Evolutionary conservation across 1,139 yeast genomes (phyloP).

Genomic region (Scheffersomyces segobiensis): DNA sequence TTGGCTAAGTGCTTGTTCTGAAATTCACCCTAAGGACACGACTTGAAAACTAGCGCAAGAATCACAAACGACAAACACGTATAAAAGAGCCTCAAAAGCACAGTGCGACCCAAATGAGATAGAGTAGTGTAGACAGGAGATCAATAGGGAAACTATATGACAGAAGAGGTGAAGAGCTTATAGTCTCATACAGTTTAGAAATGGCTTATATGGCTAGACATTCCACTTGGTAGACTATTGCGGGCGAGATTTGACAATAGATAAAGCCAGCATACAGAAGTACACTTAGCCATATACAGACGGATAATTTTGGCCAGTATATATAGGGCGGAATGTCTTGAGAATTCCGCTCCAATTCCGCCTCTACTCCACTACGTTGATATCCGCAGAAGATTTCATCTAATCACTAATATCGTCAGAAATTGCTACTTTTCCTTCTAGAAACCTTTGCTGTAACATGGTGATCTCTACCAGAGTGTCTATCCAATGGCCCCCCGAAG

Average conservation of each 20-base stretch:
- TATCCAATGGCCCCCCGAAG: conserved; percentile 53
- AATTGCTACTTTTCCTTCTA: background rate
- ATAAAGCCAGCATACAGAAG: too few relatives aligned
- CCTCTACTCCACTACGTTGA: background rate
- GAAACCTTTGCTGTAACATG: conserved; percentile 11
- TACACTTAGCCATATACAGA: background rate
- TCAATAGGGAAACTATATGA: background rate
- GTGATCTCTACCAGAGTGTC: conserved; percentile 47
- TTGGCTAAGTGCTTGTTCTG: background rate
- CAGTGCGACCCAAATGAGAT: background rate
- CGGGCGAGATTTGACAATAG: too few relatives aligned
- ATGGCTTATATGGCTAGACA: too few relatives aligned
- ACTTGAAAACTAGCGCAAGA: background rate
- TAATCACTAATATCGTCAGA: too few relatives aligned
- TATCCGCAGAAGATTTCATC: too few relatives aligned
- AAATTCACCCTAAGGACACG: background rate
- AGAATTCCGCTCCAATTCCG: background rate
- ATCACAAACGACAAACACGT: background rate
- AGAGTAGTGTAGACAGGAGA: background rate
- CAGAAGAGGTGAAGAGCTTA: background rate
- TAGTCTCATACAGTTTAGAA: too few relatives aligned
- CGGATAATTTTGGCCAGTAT: background rate
- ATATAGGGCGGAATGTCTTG: background rate
- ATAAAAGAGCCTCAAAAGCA: background rate
- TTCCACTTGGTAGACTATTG: too few relatives aligned